Evolutionary conservation across 2,329 filamentous ascomycete species (phyloP), one percentile per base, ranked within the genome.

Genomic region (Rhytidhysteron rufulum): DNA sequence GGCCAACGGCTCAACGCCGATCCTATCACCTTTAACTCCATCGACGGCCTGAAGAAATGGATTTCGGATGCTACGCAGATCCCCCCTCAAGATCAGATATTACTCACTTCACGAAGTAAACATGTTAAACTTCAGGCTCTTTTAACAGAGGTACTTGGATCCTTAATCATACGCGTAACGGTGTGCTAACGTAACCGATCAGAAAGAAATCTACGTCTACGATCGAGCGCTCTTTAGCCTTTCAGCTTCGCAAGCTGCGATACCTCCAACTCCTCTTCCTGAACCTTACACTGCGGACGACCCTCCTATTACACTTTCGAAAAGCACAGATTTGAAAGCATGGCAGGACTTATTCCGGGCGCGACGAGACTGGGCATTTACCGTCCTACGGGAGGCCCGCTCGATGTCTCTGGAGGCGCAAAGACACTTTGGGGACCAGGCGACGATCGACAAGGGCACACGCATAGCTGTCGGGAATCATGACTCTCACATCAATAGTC

Each of bases 131-230:
- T 82, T 25, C 86, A 91, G 59, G 85, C 82, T 25, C 77, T 96
- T 34, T 79, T 88, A 49, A 82, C 80, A 25, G 91, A 96, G 78
- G 87, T 88, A 70, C 31, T 71, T n/a, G n/a, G n/a, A n/a, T n/a
- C n/a, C n/a, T 65, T 27, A 25, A 22, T 22, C n/a, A 4, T 20
- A 30, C 15, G 17, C 19, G 3, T 5, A 24, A 11, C 33, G 5
- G 19, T 37, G 24, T 29, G 27, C 17, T 41, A 15, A 34, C 18
- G 16, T 31, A 15, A n/a, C 4, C 19, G 18, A 10, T 35, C 52
- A 94, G 85, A 86, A 81, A 51, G 89, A 97, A 63, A 82, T 98
- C 42, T 97, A 86, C 62, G 80, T 97, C 38, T 98, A 95, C 67
- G 89, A 96, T 66, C 85, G 89, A 47, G 82, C 69, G 61, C 59